Percentiles rank a stretch among this genome's conserved stretches.
Conservation (phyloP, 495 filamentous ascomycete genomes). For the Pseudoneurospora amorphoporcata region DNA sequence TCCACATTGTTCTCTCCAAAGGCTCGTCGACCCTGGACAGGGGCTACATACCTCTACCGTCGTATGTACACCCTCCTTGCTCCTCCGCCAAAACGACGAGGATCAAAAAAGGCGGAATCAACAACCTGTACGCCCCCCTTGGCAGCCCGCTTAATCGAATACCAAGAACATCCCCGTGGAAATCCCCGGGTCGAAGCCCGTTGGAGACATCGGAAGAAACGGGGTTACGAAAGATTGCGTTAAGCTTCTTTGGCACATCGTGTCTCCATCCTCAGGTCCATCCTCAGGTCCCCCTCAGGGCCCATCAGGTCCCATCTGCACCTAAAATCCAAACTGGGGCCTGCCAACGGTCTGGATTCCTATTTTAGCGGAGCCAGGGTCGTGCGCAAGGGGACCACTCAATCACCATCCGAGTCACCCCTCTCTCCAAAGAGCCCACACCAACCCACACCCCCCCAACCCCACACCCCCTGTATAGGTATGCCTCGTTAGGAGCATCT, state of each 20-base stretch:
- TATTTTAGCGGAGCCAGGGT: slow-evolving; percentile 13
- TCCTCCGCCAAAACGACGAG: background rate
- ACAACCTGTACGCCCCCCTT: slow-evolving; percentile 16
- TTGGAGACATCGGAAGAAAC: background rate
- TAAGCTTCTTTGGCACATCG: slow-evolving; percentile 5
- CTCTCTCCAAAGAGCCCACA: background rate
- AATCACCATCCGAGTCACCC: background rate
- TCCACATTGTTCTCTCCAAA: slow-evolving; percentile 16
- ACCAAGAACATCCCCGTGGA: background rate
- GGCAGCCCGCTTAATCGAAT: background rate
- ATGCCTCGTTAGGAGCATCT: background rate
- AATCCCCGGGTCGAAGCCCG: background rate
- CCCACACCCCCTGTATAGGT: background rate
- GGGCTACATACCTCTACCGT: background rate
- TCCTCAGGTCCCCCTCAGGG: too few species aligned
- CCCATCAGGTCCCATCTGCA: background rate
- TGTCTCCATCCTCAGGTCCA: background rate
- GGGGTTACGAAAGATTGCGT: slow-evolving; percentile 2
- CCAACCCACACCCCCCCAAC: background rate
- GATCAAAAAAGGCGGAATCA: slow-evolving; percentile 3
- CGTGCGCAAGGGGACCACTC: slow-evolving; percentile 14
- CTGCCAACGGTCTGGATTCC: slow-evolving; percentile 10
- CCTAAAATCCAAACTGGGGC: background rate
- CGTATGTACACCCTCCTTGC: background rate
- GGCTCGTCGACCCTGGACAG: slow-evolving; percentile 10